Percentiles rank a stretch among this genome's conserved stretches.
These are phyloP conservation scores for Mrakia gelida DNA, from an alignment of 768 basidiomycete species.

Conservation along the genomic window DNA sequence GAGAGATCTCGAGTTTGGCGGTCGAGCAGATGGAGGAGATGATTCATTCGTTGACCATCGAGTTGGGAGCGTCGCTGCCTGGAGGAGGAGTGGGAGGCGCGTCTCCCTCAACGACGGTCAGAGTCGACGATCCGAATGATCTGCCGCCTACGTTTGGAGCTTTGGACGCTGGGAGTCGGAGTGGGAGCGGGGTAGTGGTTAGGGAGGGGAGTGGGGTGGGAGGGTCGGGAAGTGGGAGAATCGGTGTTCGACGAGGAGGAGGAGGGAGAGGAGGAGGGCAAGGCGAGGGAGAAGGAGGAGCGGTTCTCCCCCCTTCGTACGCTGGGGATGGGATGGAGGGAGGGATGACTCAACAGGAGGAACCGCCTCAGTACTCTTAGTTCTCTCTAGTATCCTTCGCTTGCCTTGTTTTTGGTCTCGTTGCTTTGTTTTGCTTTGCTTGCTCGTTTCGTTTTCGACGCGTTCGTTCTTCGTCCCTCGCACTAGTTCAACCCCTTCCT, in stretches of 20 bases:
- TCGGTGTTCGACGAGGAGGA: too few species aligned
- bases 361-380: neutral
- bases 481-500: too few species aligned
- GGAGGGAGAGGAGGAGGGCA: neutral
- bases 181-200: too few species aligned
- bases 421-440: too few species aligned
- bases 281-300: neutral
- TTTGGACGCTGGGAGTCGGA: neutral
- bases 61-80: neutral
- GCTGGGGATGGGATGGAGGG: neutral
- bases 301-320: constrained; percentile 10
- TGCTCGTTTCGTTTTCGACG: too few species aligned
- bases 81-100: neutral
- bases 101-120: constrained; percentile 1
- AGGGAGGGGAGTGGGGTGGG: neutral
- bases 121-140: constrained; percentile 31
- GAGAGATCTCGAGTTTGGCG: constrained; percentile 8
- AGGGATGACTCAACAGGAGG: neutral
- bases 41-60: constrained; percentile 23
- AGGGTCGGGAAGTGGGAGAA: neutral
- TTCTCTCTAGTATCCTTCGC: neutral
- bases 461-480: too few species aligned
- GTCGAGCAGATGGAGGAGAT: constrained; percentile 17
- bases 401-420: neutral
- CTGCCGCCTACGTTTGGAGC: constrained; percentile 29